Base-by-base conservation (phyloP, 164 flowering plant genomes). In the Litsea cubeba region DNA sequence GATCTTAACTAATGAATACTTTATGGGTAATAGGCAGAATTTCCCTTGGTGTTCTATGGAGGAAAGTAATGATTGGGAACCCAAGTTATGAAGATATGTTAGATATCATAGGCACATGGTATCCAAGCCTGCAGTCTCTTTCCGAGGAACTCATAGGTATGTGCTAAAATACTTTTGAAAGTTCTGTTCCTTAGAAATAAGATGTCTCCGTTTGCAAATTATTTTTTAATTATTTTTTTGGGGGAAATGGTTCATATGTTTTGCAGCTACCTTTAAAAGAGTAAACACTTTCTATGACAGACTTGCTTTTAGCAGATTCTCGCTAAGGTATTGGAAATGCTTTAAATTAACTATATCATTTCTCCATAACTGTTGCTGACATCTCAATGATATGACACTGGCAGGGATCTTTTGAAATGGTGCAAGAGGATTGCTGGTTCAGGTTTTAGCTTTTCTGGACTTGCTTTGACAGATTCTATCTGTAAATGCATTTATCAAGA, bases 361-460 rank as follows among this genome's bases (percentile, higher is more conserved):
- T 68, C 17, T 46, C 40, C 35, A 3, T 54, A 54, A 20, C 15
- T 20, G 14, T 68, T 40, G n/a, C 71, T 46, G 8, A 49, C 28
- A n/a, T 68, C 3, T 15, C 7, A 14, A 25, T 28, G 3, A 28
- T 32, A 66, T 68, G 51, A 20, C 63, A 26, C 18, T 83, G 71
- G 71, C 87, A 95, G 98, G 85, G 98, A 94, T 86, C 87, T 96
- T 12, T 81, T 96, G 17, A 96, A 94, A 79, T 92, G 93, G 93
- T 92, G 99, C 85, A 89, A 86, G 79, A 83, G 98, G 77, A 86
- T 96, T 73, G 76, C 82, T n/a, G 81, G 83, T 58, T 77, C 85
- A 76, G 90, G 85, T 51, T 80, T 79, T 72, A 72, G 73, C 78
- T 84, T 81, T 76, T 30, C 57, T 24, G 82, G 79, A 23, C 81